These are phyloP conservation scores for Balamuthia mandrillaris DNA, from an alignment of 208 protist genomes.

Conservation along the genomic window DNA sequence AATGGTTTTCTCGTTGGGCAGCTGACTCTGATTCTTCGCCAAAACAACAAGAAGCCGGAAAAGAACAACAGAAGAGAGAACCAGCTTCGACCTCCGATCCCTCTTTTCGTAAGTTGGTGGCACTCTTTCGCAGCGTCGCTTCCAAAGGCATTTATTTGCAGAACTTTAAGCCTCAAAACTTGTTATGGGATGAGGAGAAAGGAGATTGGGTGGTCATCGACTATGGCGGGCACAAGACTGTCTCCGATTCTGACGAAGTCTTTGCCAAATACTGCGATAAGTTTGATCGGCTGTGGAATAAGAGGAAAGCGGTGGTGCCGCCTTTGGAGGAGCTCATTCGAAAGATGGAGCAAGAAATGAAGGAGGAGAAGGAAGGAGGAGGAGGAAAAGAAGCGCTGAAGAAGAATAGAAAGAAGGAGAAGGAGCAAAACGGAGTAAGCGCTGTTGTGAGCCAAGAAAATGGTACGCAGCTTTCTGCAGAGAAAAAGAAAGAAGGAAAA, in stretches of 20 bases:
- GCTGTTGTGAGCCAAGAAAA: not conserved
- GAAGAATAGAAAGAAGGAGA: not conserved
- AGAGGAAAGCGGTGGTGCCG: conserved; percentile 5
- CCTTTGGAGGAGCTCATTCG: not conserved
- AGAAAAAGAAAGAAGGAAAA: not conserved
- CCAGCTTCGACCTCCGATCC: not conserved
- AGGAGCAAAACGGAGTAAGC: too few relatives aligned
- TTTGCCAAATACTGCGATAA: conserved; percentile 25
- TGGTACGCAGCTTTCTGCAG: not conserved
- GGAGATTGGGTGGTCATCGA: not conserved
- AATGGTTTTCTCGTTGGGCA: conserved; percentile 10
- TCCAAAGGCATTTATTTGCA: conserved; percentile 10
- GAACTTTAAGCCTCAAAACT: conserved; percentile 35
- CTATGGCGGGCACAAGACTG: conserved; percentile 17
- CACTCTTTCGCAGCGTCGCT: not conserved
- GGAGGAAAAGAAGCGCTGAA: not conserved
- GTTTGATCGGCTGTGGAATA: conserved; percentile 33
- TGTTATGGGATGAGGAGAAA: conserved; percentile 12
- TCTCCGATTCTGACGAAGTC: not conserved
- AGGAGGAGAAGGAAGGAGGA: not conserved
- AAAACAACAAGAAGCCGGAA: too few relatives aligned
- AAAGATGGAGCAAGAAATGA: not conserved
- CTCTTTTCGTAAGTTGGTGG: too few relatives aligned
- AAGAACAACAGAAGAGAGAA: too few relatives aligned
- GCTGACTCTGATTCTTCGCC: not conserved